These are phyloP conservation scores for Craterostigma plantagineum DNA, from an alignment of 257 asterid genomes.

Conservation along the genomic window DNA sequence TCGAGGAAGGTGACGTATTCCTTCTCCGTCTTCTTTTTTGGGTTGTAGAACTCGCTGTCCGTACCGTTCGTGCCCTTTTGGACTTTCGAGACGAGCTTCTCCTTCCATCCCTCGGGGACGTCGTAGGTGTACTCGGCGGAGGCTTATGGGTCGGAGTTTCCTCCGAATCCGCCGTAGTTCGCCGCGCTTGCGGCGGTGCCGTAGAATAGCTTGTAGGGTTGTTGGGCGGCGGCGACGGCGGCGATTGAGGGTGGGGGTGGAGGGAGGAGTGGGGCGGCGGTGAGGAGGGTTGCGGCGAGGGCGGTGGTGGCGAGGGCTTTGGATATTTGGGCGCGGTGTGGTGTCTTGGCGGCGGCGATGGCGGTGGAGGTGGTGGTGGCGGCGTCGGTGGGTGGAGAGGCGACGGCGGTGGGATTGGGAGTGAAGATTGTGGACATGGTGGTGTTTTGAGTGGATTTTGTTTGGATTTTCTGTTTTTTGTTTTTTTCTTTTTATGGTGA, in stretches of 20 bases:
- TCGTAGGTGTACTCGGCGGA: constrained; percentile 89
- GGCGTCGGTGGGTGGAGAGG: constrained; percentile 26
- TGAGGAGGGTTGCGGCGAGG: constrained; percentile 45
- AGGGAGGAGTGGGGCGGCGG: constrained; percentile 28
- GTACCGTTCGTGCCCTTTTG: constrained; percentile 93
- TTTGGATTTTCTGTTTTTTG: no score
- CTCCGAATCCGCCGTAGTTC: constrained; percentile 85
- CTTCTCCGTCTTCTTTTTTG: constrained; percentile 63
- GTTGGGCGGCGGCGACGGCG: constrained; percentile 21
- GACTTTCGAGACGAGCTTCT: constrained; percentile 48
- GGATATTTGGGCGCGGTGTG: constrained; percentile 22
- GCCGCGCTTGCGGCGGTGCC: constrained; percentile 97
- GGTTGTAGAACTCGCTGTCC: constrained; percentile 84
- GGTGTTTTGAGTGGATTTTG: constrained; percentile 2
- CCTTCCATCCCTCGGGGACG: constrained; percentile 93
- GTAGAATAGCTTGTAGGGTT: constrained; percentile 47
- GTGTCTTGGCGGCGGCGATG: constrained; percentile 18
- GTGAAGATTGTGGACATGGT: constrained; percentile 78
- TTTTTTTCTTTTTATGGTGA: no score
- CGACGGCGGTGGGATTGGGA: constrained; percentile 53
- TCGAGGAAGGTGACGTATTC: constrained; percentile 69
- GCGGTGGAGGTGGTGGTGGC: constrained; percentile 25
- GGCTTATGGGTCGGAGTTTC: constrained; percentile 74
- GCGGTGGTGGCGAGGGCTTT: constrained; percentile 57
- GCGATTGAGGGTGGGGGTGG: no score